A percentile compares a stretch with the other conserved stretches of the same genome.
These are phyloP conservation scores for Cordyceps sp. DNA, from an alignment of 2,329 filamentous ascomycete genomes.

Conservation along the genomic window DNA sequence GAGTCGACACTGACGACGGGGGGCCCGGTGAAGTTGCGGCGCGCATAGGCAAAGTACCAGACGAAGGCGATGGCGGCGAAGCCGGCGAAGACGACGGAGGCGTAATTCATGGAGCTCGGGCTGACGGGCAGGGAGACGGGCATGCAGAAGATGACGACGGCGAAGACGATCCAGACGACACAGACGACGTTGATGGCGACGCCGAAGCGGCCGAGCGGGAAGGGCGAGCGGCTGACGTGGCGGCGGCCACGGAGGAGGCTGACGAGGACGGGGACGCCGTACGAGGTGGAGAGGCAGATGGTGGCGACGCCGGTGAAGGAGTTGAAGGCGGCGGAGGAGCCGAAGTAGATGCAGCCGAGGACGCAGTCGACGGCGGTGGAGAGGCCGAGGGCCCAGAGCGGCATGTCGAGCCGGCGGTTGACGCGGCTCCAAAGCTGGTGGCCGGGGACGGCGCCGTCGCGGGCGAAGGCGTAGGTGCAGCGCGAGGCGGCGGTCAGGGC, in stretches of 20 bases:
- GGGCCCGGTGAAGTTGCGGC: slow-evolving; percentile 48
- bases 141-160: slow-evolving; percentile 64
- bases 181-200: slow-evolving; percentile 50
- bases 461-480: slow-evolving; percentile 61
- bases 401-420: slow-evolving; percentile 48
- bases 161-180: slow-evolving; percentile 53
- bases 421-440: slow-evolving; percentile 50
- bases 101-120: slow-evolving; percentile 46
- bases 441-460: slow-evolving; percentile 59
- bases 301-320: slow-evolving; percentile 68
- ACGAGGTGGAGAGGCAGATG: slow-evolving; percentile 60
- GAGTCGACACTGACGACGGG: slow-evolving; percentile 10
- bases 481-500: slow-evolving; percentile 58
- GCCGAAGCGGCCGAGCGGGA: slow-evolving; percentile 53
- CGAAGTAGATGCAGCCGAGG: slow-evolving; percentile 65
- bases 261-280: slow-evolving; percentile 60
- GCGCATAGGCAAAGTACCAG: slow-evolving; percentile 47
- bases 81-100: slow-evolving; percentile 46
- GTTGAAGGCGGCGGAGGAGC: slow-evolving; percentile 60
- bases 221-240: slow-evolving; percentile 47
- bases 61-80: slow-evolving; percentile 41
- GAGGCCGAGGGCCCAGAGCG: slow-evolving; percentile 51
- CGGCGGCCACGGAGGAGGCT: slow-evolving; percentile 49
- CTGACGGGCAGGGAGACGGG: slow-evolving; percentile 43
- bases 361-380: slow-evolving; percentile 54